These are phyloP conservation scores for Annulohypoxylon moriforme DNA, from an alignment of 495 filamentous ascomycete genomes.

Conservation along the genomic window DNA sequence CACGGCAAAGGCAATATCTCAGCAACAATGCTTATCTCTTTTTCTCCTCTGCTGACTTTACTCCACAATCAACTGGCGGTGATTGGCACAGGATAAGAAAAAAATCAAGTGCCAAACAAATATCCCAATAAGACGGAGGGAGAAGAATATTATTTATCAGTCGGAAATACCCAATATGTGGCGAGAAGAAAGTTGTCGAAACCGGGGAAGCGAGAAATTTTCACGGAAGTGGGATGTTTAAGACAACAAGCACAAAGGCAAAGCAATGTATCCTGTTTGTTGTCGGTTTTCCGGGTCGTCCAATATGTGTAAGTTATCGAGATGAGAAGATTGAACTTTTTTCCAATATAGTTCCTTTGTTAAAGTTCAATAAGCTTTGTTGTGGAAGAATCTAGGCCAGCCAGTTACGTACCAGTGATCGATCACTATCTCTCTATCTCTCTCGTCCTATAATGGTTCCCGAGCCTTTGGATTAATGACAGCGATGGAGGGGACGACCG, in stretches of 20 bases:
- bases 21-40: slow-evolving; percentile 46
- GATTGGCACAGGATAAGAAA: neutral
- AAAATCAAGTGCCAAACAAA: neutral
- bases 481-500: slow-evolving; percentile 26
- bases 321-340: slow-evolving; percentile 19
- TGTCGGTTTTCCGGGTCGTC: slow-evolving; percentile 19
- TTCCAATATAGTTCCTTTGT: slow-evolving; percentile 33
- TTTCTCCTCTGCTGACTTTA: slow-evolving; percentile 25
- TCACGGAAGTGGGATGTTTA: neutral
- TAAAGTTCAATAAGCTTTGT: slow-evolving; percentile 39
- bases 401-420: slow-evolving; percentile 29
- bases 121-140: neutral
- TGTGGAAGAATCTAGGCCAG: slow-evolving; percentile 19
- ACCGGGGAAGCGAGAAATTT: neutral
- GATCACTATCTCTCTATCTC: slow-evolving; percentile 1
- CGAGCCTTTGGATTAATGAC: slow-evolving; percentile 26
- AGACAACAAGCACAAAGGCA: slow-evolving; percentile 32
- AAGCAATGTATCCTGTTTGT: slow-evolving; percentile 15
- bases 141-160: slow-evolving; percentile 7
- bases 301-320: slow-evolving; percentile 24
- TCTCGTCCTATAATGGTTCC: slow-evolving; percentile 18
- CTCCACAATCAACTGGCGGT: slow-evolving; percentile 26
- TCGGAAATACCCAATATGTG: neutral
- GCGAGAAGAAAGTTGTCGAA: slow-evolving; percentile 5
- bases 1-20: slow-evolving; percentile 51